Evolutionary conservation across 1,139 yeast genomes (phyloP).

Genomic region (Debaryomyces coudertii): DNA sequence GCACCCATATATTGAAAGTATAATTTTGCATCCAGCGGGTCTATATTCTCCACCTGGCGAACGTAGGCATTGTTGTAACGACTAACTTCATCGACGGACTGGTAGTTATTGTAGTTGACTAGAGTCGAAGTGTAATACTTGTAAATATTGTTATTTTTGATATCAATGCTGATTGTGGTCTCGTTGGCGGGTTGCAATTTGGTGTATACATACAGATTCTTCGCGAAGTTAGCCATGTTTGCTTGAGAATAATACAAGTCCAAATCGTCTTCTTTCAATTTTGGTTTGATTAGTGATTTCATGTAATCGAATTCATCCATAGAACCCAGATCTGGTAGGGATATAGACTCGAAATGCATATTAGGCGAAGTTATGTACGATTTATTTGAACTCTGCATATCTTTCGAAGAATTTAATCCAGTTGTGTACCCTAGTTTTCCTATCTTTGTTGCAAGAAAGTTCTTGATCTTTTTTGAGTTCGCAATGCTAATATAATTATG

Average conservation of each 20-base stretch:
- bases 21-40: conserved; percentile 22
- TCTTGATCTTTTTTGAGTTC: conserved; percentile 32
- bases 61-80: conserved; percentile 18
- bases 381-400: background rate
- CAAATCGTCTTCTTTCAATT: conserved; percentile 11
- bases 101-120: conserved; percentile 4
- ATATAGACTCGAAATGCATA: background rate
- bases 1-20: conserved; percentile 32
- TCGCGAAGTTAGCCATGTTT: background rate
- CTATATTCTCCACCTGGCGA: conserved; percentile 16
- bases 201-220: background rate
- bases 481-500: conserved; percentile 22
- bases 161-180: conserved; percentile 5
- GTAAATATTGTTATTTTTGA: conserved; percentile 11
- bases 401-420: conserved; percentile 1
- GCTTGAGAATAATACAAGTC: conserved; percentile 13
- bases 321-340: background rate
- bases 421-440: conserved; percentile 34
- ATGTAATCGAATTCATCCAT: background rate
- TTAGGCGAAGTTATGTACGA: conserved; percentile 3
- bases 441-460: conserved; percentile 35
- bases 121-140: conserved; percentile 12
- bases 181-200: background rate
- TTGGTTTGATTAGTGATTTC: background rate
- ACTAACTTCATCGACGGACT: conserved; percentile 19